These are phyloP conservation scores for Plasmodium gonderi DNA, from an alignment of 169 alveolate genomes.

Conservation along the genomic window DNA sequence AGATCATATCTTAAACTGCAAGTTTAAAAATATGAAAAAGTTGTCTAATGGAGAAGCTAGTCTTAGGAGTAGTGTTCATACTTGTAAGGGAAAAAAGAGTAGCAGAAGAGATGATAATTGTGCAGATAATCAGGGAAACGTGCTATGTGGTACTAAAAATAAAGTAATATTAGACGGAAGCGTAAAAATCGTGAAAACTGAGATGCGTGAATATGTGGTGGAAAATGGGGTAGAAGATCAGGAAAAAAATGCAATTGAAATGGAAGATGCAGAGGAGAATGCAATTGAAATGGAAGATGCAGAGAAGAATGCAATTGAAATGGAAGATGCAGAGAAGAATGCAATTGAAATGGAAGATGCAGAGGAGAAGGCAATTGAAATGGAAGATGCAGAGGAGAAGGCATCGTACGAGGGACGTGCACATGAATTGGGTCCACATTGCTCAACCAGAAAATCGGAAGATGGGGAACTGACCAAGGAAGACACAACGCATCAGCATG, in stretches of 20 bases:
- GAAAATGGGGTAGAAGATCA: background rate
- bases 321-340: background rate
- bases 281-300: background rate
- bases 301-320: background rate
- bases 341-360: background rate
- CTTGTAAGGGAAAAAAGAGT: background rate
- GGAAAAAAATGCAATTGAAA: background rate
- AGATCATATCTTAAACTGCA: background rate
- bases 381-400: background rate
- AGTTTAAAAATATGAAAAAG: background rate
- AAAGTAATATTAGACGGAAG: background rate
- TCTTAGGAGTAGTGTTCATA: background rate
- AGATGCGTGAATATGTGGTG: background rate
- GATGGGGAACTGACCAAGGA: slow-evolving; percentile 17
- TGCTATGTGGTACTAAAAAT: background rate
- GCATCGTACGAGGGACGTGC: background rate
- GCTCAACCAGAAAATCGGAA: background rate
- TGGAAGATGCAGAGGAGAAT: background rate
- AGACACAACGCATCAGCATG: slow-evolving; percentile 33
- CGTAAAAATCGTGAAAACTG: background rate
- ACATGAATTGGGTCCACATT: background rate
- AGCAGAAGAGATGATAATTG: background rate
- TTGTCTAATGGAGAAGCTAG: background rate
- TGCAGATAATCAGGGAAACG: background rate
- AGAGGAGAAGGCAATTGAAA: background rate